A percentile compares a stretch with the other conserved stretches of the same genome.
These are phyloP conservation scores for Mycena maculata DNA, from an alignment of 768 basidiomycete species.

Conservation along the genomic window DNA sequence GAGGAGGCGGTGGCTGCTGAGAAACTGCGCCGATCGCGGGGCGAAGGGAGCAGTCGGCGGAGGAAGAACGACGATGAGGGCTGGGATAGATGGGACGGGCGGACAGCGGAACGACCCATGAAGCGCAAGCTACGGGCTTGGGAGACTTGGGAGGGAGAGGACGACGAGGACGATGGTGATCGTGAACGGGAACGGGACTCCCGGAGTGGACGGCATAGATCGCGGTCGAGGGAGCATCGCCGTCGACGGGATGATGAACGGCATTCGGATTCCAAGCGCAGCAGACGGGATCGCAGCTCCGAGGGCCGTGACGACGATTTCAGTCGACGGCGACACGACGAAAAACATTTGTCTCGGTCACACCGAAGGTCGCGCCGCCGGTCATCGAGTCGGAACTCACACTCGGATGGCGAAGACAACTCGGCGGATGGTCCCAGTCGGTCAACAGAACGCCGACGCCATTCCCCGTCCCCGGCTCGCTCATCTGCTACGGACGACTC, in stretches of 20 bases:
- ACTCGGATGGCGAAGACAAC: conserved; percentile 24
- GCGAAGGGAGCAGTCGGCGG: conserved; percentile 39
- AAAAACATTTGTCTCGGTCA: conserved; percentile 19
- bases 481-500: conserved; percentile 39
- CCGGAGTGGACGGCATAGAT: conserved; percentile 38
- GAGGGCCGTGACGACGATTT: conserved; percentile 23
- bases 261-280: conserved; percentile 29
- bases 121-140: conserved; percentile 60
- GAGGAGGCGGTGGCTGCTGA: conserved; percentile 82
- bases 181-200: conserved; percentile 41
- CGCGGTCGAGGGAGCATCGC: conserved; percentile 24
- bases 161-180: conserved; percentile 52
- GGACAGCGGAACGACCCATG: conserved; percentile 60
- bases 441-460: conserved; percentile 25
- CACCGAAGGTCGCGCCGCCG: conserved; percentile 25
- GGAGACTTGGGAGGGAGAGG: conserved; percentile 62
- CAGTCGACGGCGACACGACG: conserved; percentile 19
- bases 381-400: conserved; percentile 9
- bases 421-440: conserved; percentile 3
- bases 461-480: conserved; percentile 38
- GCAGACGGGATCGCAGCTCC: conserved; percentile 36
- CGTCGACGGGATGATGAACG: conserved; percentile 37
- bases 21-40: conserved; percentile 54
- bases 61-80: conserved; percentile 43
- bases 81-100: conserved; percentile 68